Conservation (phyloP, 1,284 basidiomycete genomes). For the Bondarzewia mesenterica region DNA sequence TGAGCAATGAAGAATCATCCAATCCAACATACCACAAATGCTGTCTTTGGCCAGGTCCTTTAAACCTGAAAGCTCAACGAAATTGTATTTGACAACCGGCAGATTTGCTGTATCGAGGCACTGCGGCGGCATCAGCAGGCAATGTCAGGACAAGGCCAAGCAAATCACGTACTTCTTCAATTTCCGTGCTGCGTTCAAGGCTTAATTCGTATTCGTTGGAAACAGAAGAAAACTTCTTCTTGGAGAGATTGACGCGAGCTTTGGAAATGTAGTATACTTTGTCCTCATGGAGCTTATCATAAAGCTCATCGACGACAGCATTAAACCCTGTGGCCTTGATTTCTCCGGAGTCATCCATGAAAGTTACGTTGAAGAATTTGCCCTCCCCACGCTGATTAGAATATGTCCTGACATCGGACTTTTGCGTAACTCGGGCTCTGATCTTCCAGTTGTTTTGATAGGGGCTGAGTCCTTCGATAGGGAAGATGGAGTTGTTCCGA, state of each 20-base stretch:
- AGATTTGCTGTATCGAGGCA: conserved; percentile 72
- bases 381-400: conserved; percentile 91
- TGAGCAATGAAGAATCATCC: conserved; percentile 7
- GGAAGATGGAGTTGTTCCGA: conserved; percentile 48
- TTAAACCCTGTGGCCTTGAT: conserved; percentile 94
- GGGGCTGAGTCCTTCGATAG: conserved; percentile 92
- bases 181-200: conserved; percentile 78
- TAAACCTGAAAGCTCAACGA: conserved; percentile 63
- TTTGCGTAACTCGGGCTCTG: conserved; percentile 89
- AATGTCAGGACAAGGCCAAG: conserved; percentile 4
- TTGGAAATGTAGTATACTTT: conserved; percentile 92
- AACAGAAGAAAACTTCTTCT: conserved; percentile 93
- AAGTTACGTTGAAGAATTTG: conserved; percentile 87
- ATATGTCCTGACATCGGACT: conserved; percentile 86
- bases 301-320: conserved; percentile 77
- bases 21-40: conserved; percentile 67
- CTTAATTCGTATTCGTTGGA: conserved; percentile 92
- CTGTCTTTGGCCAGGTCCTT: conserved; percentile 67
- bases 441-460: conserved; percentile 99
- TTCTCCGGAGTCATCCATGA: conserved; percentile 95
- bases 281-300: conserved; percentile 81
- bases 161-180: conserved; percentile 57
- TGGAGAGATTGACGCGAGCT: conserved; percentile 89
- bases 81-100: conserved; percentile 80
- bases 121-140: conserved; percentile 31